Evolutionary conservation across 768 basidiomycete species (phyloP).

Genomic region (Tylopilus plumbeoviolaceoides): DNA sequence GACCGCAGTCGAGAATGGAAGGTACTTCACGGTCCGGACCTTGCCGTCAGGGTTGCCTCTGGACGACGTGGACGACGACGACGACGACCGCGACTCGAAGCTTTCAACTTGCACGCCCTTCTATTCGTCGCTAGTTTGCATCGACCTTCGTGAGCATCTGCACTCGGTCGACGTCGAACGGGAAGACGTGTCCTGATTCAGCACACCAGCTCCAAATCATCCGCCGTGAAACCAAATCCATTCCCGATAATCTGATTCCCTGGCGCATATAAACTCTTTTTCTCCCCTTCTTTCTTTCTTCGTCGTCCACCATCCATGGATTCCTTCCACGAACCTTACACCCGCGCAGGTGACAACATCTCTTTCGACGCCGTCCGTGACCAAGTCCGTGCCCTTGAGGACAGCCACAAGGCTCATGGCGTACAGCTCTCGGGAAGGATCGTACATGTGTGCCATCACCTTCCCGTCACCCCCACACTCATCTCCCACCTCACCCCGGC

Average conservation of each 20-base stretch:
- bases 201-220: constrained; percentile 24
- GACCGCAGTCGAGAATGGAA: constrained; percentile 15
- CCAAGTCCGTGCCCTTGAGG: constrained; percentile 69
- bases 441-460: constrained; percentile 88
- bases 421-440: constrained; percentile 82
- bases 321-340: constrained; percentile 70
- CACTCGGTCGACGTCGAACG: neutral
- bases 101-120: neutral
- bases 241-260: constrained; percentile 26
- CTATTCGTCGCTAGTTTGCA: neutral
- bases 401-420: constrained; percentile 62
- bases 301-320: constrained; percentile 44
- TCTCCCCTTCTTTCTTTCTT: neutral
- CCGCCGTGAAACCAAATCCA: constrained; percentile 17
- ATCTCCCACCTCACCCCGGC: constrained; percentile 32
- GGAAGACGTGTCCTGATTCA: constrained; percentile 23
- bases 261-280: constrained; percentile 18
- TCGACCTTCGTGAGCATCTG: neutral
- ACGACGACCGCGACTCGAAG: neutral
- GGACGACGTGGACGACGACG: neutral
- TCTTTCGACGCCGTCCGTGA: constrained; percentile 70
- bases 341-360: constrained; percentile 58
- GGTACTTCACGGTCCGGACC: constrained; percentile 12
- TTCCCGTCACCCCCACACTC: constrained; percentile 72
- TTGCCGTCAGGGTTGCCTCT: constrained; percentile 10